Conservation (phyloP, 2,329 filamentous ascomycete genomes). For the Aspergillus costaricaensis region DNA sequence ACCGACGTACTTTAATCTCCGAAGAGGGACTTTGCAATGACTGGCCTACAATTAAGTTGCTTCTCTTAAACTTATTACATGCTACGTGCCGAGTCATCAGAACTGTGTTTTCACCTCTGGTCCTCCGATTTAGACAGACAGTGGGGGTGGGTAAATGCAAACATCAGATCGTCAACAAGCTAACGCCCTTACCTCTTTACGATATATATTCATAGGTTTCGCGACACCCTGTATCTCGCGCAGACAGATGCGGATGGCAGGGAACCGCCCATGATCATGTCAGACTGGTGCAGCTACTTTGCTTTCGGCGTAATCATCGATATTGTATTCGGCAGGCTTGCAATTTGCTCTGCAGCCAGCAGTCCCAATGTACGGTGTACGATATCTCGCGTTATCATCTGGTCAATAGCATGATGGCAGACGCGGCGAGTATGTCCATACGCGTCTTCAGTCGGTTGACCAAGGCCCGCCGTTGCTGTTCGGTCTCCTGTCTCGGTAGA, state of each 20-base stretch:
- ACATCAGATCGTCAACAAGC: not conserved
- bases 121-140: not conserved
- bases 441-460: conserved; percentile 1
- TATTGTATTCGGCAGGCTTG: not conserved
- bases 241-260: not conserved
- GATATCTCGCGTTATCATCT: conserved; percentile 1
- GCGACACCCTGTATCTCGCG: not conserved
- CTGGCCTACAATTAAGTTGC: not conserved
- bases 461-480: not conserved
- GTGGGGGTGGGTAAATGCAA: not conserved
- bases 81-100: not conserved
- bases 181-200: too few species aligned
- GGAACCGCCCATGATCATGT: not conserved
- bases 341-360: not conserved
- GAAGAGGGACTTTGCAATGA: not conserved
- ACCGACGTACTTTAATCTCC: not conserved
- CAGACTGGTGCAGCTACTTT: conserved; percentile 5
- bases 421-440: conserved; percentile 1
- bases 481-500: not conserved
- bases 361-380: conserved; percentile 1
- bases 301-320: conserved; percentile 4
- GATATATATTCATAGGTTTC: not conserved
- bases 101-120: not conserved
- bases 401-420: not conserved
- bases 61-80: not conserved